Evolutionary conservation across 192 early-diverging fungal species (phyloP).

Genomic region (Linderina pennispora): DNA sequence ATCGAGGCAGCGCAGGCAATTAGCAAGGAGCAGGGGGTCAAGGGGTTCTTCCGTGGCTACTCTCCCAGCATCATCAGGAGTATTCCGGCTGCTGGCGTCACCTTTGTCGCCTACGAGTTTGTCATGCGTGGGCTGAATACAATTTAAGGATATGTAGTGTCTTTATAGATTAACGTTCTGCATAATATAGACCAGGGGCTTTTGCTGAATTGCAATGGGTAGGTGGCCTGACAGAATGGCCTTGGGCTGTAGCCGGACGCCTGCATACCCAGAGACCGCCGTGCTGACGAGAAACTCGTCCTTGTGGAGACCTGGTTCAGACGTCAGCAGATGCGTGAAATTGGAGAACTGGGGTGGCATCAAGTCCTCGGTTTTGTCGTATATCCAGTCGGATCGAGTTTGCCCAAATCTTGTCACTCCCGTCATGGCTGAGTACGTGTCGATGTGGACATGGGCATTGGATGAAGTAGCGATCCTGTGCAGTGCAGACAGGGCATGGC

Average conservation of each 20-base stretch:
- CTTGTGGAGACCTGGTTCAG: conserved; percentile 13
- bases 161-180: background rate
- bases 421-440: conserved; percentile 70
- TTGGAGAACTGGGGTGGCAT: conserved; percentile 12
- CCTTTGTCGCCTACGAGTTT: conserved; percentile 72
- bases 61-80: conserved; percentile 50
- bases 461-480: conserved; percentile 43
- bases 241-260: too few species aligned
- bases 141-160: conserved; percentile 2
- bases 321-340: conserved; percentile 33
- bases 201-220: conserved; percentile 2
- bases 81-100: conserved; percentile 73
- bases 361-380: conserved; percentile 59
- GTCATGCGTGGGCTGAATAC: conserved; percentile 18
- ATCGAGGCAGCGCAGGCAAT: conserved; percentile 48
- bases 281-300: conserved; percentile 13
- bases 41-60: conserved; percentile 63
- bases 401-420: conserved; percentile 77
- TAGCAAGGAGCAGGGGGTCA: conserved; percentile 50
- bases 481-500: conserved; percentile 60
- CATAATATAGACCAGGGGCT: conserved; percentile 14
- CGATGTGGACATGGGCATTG: conserved; percentile 57
- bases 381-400: conserved; percentile 50
- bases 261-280: conserved; percentile 18
- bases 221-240: too few species aligned